phyloP scores from a whole-genome alignment of 2,329 filamentous ascomycete genomes.

The Verticillium klebahnii region DNA sequence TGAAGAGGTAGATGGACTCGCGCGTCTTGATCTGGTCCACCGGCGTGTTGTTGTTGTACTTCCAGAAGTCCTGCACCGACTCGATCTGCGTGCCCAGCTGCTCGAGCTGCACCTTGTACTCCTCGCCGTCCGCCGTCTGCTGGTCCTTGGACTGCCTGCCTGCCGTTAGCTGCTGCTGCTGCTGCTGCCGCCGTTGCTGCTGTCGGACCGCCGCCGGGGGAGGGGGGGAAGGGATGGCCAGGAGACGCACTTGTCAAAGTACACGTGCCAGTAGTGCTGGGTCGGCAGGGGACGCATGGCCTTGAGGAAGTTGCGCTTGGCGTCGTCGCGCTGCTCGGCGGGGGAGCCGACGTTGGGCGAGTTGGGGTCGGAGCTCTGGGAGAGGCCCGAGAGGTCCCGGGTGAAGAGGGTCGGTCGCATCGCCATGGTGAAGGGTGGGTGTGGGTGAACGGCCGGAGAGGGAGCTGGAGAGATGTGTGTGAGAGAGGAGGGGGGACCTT shows the following conservation, averaged over 20 bases:
- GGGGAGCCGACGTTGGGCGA: slow-evolving; percentile 59
- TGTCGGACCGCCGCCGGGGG: neutral
- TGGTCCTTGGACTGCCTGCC: slow-evolving; percentile 39
- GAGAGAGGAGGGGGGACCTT: neutral
- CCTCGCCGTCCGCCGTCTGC: slow-evolving; percentile 31
- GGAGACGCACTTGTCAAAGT: slow-evolving; percentile 52
- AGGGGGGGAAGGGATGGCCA: neutral
- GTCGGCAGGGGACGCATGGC: slow-evolving; percentile 68
- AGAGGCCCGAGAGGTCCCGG: slow-evolving; percentile 57
- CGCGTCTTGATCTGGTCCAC: slow-evolving; percentile 71
- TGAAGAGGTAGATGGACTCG: slow-evolving; percentile 76
- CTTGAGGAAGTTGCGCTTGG: slow-evolving; percentile 79
- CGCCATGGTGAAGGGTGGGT: slow-evolving; percentile 41
- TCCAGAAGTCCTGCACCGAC: slow-evolving; percentile 81
- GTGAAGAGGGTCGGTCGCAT: slow-evolving; percentile 56
- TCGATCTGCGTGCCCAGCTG: slow-evolving; percentile 64
- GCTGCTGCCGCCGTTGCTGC: neutral
- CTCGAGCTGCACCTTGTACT: slow-evolving; percentile 53
- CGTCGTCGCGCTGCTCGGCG: slow-evolving; percentile 69
- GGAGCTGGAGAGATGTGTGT: neutral
- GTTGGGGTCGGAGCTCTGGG: slow-evolving; percentile 51
- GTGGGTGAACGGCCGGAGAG: neutral
- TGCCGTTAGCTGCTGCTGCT: neutral
- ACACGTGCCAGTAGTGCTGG: slow-evolving; percentile 76
- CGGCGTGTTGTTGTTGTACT: slow-evolving; percentile 76